phyloP scores from a whole-genome alignment of 2,329 filamentous ascomycete genomes.

The Pezicula radicicola region DNA sequence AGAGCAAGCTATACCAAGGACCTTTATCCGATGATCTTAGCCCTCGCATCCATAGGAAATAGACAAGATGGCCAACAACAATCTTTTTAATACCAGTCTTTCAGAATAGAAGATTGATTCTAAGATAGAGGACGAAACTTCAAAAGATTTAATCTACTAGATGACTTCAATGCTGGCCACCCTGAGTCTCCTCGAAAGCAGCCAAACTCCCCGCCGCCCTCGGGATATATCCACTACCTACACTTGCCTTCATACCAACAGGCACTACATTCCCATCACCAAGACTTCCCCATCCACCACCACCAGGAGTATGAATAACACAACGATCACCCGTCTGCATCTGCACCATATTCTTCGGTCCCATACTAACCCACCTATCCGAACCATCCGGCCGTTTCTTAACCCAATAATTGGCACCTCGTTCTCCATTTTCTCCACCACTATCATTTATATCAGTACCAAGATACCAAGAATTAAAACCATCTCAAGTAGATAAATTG shows the following conservation, averaged over 20 bases:
- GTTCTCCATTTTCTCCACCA: constrained; percentile 59
- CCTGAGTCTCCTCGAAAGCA: not conserved
- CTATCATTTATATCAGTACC: constrained; percentile 69
- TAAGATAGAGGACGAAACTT: too few relatives aligned
- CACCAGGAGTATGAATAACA: constrained; percentile 18
- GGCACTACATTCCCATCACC: not conserved
- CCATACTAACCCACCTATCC: constrained; percentile 15
- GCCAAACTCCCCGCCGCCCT: not conserved
- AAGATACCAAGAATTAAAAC: constrained; percentile 64
- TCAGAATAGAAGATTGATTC: too few relatives aligned
- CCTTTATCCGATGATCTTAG: too few relatives aligned
- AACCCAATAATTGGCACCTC: not conserved
- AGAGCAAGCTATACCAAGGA: too few relatives aligned
- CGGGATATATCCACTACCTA: not conserved
- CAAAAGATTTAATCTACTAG: too few relatives aligned
- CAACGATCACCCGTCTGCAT: constrained; percentile 20
- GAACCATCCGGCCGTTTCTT: not conserved
- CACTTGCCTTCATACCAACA: too few relatives aligned
- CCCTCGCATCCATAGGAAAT: too few relatives aligned
- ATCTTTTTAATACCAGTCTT: too few relatives aligned
- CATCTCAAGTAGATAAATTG: too few relatives aligned
- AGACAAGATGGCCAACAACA: too few relatives aligned
- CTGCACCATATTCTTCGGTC: constrained; percentile 18
- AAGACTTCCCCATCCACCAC: constrained; percentile 19
- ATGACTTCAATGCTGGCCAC: not conserved